Conservation (phyloP, 2,329 filamentous ascomycete species). For the Colletotrichum filicis region DNA sequence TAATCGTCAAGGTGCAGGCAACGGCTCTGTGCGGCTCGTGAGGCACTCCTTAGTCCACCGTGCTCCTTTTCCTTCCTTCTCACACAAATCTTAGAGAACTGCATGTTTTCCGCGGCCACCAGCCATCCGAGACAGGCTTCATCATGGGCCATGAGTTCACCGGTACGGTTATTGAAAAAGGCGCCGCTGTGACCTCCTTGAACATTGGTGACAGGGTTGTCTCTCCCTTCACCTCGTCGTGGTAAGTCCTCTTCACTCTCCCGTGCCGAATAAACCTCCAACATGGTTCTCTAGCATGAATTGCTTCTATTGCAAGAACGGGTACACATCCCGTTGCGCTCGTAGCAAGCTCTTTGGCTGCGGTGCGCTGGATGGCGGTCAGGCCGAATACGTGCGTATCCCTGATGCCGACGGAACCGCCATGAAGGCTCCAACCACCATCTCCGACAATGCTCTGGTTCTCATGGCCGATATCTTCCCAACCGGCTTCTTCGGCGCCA, state of each 20-base stretch:
- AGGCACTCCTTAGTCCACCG: slow-evolving; percentile 42
- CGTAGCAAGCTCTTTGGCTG: slow-evolving; percentile 78
- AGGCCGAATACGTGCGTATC: slow-evolving; percentile 85
- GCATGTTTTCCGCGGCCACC: slow-evolving; percentile 86
- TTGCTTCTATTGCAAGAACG: slow-evolving; percentile 87
- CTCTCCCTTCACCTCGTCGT: slow-evolving; percentile 84
- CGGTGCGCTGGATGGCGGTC: slow-evolving; percentile 76
- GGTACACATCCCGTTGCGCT: slow-evolving; percentile 81
- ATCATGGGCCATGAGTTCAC: slow-evolving; percentile 90
- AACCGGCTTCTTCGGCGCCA: slow-evolving; percentile 84
- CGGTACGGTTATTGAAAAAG: slow-evolving; percentile 76
- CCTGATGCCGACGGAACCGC: slow-evolving; percentile 84
- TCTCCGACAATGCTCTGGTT: slow-evolving; percentile 79
- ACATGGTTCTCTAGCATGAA: slow-evolving; percentile 57
- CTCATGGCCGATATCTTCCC: slow-evolving; percentile 96
- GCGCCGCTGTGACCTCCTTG: slow-evolving; percentile 74
- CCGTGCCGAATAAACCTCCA: not conserved
- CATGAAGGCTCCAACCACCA: slow-evolving; percentile 74
- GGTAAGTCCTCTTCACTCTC: slow-evolving; percentile 57
- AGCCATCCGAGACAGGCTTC: slow-evolving; percentile 72
- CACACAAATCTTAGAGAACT: slow-evolving; percentile 70
- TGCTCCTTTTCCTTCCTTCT: slow-evolving; percentile 10
- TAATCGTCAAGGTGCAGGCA: slow-evolving; percentile 85
- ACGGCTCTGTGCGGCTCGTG: slow-evolving; percentile 91
- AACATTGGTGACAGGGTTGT: slow-evolving; percentile 83